Evolutionary conservation across 768 basidiomycete species (phyloP).

Genomic region (Collybia mongolica): DNA sequence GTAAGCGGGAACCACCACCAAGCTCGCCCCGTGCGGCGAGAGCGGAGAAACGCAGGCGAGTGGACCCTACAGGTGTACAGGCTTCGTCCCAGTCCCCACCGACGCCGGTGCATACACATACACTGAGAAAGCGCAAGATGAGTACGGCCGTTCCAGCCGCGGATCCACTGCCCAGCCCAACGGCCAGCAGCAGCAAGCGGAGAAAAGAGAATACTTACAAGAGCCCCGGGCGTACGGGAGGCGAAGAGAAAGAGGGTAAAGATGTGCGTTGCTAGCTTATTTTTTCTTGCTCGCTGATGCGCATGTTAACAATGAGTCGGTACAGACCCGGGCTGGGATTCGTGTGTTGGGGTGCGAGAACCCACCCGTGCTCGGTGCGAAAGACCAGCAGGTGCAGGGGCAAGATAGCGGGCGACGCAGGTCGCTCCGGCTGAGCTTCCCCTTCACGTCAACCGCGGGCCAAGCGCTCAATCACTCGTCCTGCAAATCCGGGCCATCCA

Average conservation of each 20-base stretch:
- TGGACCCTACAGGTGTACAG: background rate
- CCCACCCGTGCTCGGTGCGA: no score
- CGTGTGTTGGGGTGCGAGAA: no score
- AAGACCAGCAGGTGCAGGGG: no score
- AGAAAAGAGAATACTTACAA: background rate
- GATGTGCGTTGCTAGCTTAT: background rate
- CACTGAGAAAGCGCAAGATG: background rate
- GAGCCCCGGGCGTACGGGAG: background rate
- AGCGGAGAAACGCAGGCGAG: conserved; percentile 12
- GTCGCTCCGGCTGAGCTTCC: no score
- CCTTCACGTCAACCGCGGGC: no score
- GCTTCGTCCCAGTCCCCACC: background rate
- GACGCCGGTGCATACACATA: background rate
- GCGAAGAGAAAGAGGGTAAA: background rate
- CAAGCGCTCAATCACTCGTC: no score
- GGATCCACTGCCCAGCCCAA: background rate
- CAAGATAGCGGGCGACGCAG: no score
- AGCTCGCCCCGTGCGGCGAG: conserved; percentile 9
- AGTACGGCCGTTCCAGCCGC: background rate
- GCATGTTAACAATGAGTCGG: no score
- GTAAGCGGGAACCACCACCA: background rate
- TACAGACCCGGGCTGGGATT: no score
- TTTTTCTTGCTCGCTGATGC: no score
- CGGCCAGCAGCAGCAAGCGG: background rate
- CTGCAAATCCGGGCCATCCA: no score